These are phyloP conservation scores for Chlorella sp. DNA, from an alignment of 139 green algal species.

Conservation along the genomic window DNA sequence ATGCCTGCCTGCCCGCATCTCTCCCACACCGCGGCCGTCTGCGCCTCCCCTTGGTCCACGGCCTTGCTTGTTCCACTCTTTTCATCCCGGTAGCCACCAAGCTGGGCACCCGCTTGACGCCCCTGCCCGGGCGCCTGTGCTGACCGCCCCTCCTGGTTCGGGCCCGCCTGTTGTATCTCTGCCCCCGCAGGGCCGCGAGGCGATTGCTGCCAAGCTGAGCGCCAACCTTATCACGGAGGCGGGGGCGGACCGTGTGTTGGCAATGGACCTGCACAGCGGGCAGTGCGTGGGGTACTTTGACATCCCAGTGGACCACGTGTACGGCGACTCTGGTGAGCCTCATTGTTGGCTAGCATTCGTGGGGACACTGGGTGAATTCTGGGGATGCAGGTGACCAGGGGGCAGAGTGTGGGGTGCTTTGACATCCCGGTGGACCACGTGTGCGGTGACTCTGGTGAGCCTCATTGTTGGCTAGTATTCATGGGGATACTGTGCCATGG, in stretches of 20 bases:
- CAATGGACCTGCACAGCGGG: conserved; percentile 96
- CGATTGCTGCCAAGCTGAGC: conserved; percentile 98
- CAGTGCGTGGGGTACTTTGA: conserved; percentile 99
- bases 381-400: conserved; percentile 95
- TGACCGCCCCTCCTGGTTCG: background rate
- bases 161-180: background rate
- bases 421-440: conserved; percentile 99
- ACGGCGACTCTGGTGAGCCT: conserved; percentile 65
- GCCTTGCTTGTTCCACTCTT: too few relatives aligned
- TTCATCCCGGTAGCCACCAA: too few relatives aligned
- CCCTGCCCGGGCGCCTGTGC: background rate
- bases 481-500: background rate
- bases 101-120: background rate
- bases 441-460: conserved; percentile 66
- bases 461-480: background rate
- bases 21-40: background rate
- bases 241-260: conserved; percentile 92
- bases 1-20: background rate
- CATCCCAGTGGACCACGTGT: conserved; percentile 99
- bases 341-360: background rate
- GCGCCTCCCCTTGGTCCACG: background rate
- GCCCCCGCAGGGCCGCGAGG: conserved; percentile 81
- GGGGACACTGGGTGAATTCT: conserved; percentile 51
- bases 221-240: conserved; percentile 99
- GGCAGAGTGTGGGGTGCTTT: conserved; percentile 97